These are phyloP conservation scores for Candida fluviatilis DNA, from an alignment of 805 yeast genomes.

Conservation along the genomic window DNA sequence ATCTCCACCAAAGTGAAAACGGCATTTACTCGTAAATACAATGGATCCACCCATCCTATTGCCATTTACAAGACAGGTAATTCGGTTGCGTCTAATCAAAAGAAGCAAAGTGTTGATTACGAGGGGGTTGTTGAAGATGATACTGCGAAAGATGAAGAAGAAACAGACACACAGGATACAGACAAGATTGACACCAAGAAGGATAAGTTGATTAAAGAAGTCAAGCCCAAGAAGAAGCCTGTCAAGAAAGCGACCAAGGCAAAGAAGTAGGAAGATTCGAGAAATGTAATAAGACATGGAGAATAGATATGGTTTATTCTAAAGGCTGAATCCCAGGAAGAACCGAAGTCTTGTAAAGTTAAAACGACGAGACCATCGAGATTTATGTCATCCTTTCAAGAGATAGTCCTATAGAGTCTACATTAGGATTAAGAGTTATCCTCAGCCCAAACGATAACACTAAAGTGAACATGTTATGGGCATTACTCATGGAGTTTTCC, in stretches of 20 bases:
- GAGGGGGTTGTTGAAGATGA: conserved; percentile 72
- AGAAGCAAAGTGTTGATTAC: conserved; percentile 49
- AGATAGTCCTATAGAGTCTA: too few relatives aligned
- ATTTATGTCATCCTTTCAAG: too few relatives aligned
- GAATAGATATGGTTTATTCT: background rate
- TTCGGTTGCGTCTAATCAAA: conserved; percentile 35
- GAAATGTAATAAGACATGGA: background rate
- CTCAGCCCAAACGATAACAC: too few relatives aligned
- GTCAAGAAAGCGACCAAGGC: conserved; percentile 5
- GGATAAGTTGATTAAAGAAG: conserved; percentile 59
- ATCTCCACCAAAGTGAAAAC: conserved; percentile 77
- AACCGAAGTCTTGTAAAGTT: too few relatives aligned
- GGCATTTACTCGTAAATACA: conserved; percentile 83
- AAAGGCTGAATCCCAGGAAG: too few relatives aligned
- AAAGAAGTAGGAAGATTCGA: conserved; percentile 2
- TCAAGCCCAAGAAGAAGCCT: conserved; percentile 31
- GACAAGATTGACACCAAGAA: conserved; percentile 49
- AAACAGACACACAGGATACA: conserved; percentile 42
- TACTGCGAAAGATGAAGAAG: conserved; percentile 38
- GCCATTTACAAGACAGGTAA: conserved; percentile 76
- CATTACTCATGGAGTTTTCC: too few relatives aligned
- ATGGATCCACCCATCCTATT: conserved; percentile 72
- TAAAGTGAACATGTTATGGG: too few relatives aligned
- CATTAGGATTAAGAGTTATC: too few relatives aligned
- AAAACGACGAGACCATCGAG: too few relatives aligned